phyloP scores from a whole-genome alignment of 2,329 filamentous ascomycete genomes.

The Penicillium occitanis region DNA sequence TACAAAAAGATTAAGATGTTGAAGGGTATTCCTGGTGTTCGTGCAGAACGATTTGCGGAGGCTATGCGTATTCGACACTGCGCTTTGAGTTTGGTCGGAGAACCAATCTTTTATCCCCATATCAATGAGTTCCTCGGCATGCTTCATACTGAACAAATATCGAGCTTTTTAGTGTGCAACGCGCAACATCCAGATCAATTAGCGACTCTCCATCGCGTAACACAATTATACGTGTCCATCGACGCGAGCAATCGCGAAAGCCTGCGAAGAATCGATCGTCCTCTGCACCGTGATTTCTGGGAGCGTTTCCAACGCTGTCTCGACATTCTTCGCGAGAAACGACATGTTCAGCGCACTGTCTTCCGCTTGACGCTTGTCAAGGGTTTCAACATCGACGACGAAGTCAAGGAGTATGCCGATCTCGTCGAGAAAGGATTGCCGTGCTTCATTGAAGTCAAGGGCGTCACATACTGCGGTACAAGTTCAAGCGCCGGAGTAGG shows the following conservation, averaged over 20 bases:
- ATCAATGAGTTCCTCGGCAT: constrained; percentile 89
- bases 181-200: constrained; percentile 94
- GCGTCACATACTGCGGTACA: constrained; percentile 95
- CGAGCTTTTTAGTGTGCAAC: constrained; percentile 94
- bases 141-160: constrained; percentile 83
- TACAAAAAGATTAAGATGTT: constrained; percentile 99
- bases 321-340: constrained; percentile 80
- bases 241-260: constrained; percentile 89
- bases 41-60: constrained; percentile 87
- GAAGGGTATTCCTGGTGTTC: constrained; percentile 86
- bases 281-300: constrained; percentile 95
- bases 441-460: constrained; percentile 93
- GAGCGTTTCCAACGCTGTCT: constrained; percentile 89
- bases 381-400: constrained; percentile 95
- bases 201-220: constrained; percentile 76
- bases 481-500: constrained; percentile 79
- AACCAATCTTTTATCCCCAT: constrained; percentile 98
- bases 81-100: constrained; percentile 85
- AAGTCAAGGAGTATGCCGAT: constrained; percentile 84
- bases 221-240: constrained; percentile 94
- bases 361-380: constrained; percentile 95
- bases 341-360: constrained; percentile 85
- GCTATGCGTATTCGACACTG: constrained; percentile 93
- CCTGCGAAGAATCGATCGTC: constrained; percentile 83
- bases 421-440: constrained; percentile 83